Percentiles rank a stretch among this genome's conserved stretches.
Evolutionary conservation across 2,329 filamentous ascomycete genomes (phyloP).

Genomic region (Leptographium radiaticola): DNA sequence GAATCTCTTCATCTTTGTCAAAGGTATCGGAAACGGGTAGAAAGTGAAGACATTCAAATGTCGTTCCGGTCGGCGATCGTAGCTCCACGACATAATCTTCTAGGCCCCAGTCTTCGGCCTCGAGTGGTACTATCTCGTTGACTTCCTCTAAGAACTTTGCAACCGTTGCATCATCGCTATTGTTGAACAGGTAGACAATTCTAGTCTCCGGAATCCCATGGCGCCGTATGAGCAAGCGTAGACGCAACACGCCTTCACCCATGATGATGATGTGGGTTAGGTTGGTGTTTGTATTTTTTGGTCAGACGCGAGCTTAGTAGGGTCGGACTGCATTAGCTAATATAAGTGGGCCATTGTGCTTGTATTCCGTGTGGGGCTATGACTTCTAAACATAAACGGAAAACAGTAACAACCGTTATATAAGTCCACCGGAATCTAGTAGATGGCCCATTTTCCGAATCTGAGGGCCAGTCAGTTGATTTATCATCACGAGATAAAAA

Average conservation of each 20-base stretch:
- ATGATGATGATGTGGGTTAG: background rate
- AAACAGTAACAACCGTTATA: background rate
- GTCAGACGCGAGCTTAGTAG: too few relatives aligned
- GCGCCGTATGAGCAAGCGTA: constrained; percentile 60
- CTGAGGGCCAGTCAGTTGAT: constrained; percentile 24
- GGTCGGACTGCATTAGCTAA: too few relatives aligned
- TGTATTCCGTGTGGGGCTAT: background rate
- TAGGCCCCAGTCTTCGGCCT: constrained; percentile 69
- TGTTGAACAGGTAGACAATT: constrained; percentile 56
- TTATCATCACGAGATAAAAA: background rate
- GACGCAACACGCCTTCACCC: constrained; percentile 40
- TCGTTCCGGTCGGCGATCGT: constrained; percentile 34
- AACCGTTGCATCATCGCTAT: constrained; percentile 51
- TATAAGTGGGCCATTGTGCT: too few relatives aligned
- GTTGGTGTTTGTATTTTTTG: background rate
- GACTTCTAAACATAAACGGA: background rate
- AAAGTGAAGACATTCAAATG: constrained; percentile 83
- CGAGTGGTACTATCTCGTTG: constrained; percentile 69
- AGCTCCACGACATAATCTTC: constrained; percentile 86
- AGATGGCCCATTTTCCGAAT: constrained; percentile 85
- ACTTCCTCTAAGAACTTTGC: constrained; percentile 65
- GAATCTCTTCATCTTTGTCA: constrained; percentile 71
- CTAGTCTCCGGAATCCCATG: constrained; percentile 60
- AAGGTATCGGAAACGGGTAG: constrained; percentile 56
- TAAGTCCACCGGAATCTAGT: constrained; percentile 34